phyloP scores from a whole-genome alignment of 2,329 filamentous ascomycete genomes.

The Exophiala bonariae region DNA sequence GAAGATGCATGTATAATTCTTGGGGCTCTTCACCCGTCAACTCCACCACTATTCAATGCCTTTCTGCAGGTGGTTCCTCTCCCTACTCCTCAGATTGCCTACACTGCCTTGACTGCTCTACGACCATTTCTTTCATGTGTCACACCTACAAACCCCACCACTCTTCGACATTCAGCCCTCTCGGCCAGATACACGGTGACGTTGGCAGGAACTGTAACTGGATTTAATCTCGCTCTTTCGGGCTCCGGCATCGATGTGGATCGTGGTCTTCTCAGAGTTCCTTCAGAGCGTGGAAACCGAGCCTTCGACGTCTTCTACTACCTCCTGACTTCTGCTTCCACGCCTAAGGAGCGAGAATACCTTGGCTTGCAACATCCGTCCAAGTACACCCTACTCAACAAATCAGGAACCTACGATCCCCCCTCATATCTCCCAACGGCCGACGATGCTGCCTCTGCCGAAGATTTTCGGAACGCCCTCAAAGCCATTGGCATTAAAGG shows the following conservation, averaged over 20 bases:
- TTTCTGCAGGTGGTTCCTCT: slow-evolving; percentile 82
- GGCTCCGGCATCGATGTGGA: slow-evolving; percentile 84
- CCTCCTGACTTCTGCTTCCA: slow-evolving; percentile 86
- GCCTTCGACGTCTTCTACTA: slow-evolving; percentile 99
- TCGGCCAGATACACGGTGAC: slow-evolving; percentile 80
- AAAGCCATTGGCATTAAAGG: slow-evolving; percentile 95
- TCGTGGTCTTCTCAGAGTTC: slow-evolving; percentile 77
- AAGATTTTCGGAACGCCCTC: slow-evolving; percentile 84
- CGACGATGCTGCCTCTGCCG: slow-evolving; percentile 87
- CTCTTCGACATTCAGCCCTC: slow-evolving; percentile 76
- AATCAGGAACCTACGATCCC: slow-evolving; percentile 80
- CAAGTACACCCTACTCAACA: slow-evolving; percentile 74
- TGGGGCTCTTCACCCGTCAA: slow-evolving; percentile 83
- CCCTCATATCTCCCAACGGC: slow-evolving; percentile 88
- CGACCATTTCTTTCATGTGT: slow-evolving; percentile 84
- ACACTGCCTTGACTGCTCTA: slow-evolving; percentile 76
- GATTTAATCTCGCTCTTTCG: slow-evolving; percentile 74
- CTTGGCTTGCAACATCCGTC: slow-evolving; percentile 76
- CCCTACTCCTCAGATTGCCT: slow-evolving; percentile 71
- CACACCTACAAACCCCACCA: slow-evolving; percentile 85
- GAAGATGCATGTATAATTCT: slow-evolving; percentile 93
- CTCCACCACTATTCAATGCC: slow-evolving; percentile 78
- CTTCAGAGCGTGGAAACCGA: slow-evolving; percentile 75
- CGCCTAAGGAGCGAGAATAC: slow-evolving; percentile 83
- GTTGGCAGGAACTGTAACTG: slow-evolving; percentile 74